Percentiles rank a stretch among this genome's conserved stretches.
Conservation (phyloP, 179 eudicot genomes). For the Heliamphora pulchella region DNA sequence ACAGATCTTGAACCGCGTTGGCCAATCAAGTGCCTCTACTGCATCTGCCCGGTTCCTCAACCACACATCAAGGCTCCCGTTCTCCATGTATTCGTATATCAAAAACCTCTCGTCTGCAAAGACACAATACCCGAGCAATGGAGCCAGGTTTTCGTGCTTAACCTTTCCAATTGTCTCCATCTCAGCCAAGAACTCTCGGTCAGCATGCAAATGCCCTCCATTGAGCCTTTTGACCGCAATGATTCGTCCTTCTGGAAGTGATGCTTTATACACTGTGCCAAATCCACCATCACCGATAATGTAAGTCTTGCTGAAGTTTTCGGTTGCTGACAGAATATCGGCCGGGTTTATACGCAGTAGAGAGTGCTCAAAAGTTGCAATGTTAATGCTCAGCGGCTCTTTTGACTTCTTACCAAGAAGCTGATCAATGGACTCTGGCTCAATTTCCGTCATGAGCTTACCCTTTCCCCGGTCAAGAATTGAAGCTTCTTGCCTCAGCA, state of each 20-base stretch:
- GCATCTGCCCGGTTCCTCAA: conserved; percentile 71
- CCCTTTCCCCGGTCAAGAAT: conserved; percentile 30
- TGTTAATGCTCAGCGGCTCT: conserved; percentile 84
- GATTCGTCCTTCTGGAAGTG: conserved; percentile 50
- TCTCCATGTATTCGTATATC: conserved; percentile 92
- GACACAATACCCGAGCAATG: conserved; percentile 74
- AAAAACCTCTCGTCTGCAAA: conserved; percentile 64
- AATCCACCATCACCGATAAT: conserved; percentile 90
- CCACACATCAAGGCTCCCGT: conserved; percentile 95
- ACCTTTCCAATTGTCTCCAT: conserved; percentile 90
- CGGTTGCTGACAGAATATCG: conserved; percentile 71
- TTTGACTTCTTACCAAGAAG: conserved; percentile 52
- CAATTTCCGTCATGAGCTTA: conserved; percentile 35
- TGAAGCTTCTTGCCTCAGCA: conserved; percentile 30
- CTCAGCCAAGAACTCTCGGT: conserved; percentile 85
- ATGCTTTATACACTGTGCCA: conserved; percentile 82
- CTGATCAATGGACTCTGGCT: conserved; percentile 38
- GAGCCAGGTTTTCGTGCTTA: conserved; percentile 70
- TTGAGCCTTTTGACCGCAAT: conserved; percentile 86
- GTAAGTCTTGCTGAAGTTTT: conserved; percentile 82
- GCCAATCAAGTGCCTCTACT: conserved; percentile 77
- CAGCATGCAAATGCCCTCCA: conserved; percentile 62
- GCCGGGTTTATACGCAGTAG: conserved; percentile 51
- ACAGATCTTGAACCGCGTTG: conserved; percentile 77
- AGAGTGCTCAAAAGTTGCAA: conserved; percentile 84